A percentile compares a stretch with the other conserved stretches of the same genome.
Evolutionary conservation across 1,139 yeast species (phyloP).

Genomic region (Kodamaea sp.): DNA sequence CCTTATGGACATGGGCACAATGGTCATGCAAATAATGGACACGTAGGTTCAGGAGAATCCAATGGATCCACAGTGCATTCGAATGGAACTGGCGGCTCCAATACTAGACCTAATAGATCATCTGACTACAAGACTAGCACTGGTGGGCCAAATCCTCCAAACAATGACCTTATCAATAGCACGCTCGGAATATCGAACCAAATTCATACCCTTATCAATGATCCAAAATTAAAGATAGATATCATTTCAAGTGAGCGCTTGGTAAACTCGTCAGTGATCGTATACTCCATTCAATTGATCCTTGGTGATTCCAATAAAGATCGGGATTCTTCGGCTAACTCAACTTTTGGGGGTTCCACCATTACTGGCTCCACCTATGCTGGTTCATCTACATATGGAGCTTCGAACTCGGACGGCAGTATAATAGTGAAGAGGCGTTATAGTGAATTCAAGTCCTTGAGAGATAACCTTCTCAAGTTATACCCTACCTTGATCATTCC

Average conservation of each 20-base stretch:
- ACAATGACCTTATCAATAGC: constrained; percentile 28
- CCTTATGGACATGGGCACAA: constrained; percentile 24
- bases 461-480: constrained; percentile 45
- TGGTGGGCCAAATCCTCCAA: constrained; percentile 5
- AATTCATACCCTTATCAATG: constrained; percentile 31
- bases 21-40: neutral
- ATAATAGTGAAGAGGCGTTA: constrained; percentile 50
- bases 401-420: constrained; percentile 1
- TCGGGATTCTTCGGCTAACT: neutral
- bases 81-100: constrained; percentile 1
- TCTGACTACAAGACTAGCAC: neutral
- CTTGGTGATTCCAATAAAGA: constrained; percentile 12
- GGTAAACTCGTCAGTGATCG: constrained; percentile 41
- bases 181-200: constrained; percentile 43
- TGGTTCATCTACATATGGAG: neutral
- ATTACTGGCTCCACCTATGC: neutral
- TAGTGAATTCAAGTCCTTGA: constrained; percentile 54
- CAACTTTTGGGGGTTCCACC: neutral
- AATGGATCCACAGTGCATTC: neutral
- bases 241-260: constrained; percentile 40
- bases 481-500: constrained; percentile 56
- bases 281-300: constrained; percentile 38
- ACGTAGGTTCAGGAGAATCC: neutral
- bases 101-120: neutral
- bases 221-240: constrained; percentile 30